Conservation (phyloP, 768 basidiomycete species). For the Piloderma croceum region DNA sequence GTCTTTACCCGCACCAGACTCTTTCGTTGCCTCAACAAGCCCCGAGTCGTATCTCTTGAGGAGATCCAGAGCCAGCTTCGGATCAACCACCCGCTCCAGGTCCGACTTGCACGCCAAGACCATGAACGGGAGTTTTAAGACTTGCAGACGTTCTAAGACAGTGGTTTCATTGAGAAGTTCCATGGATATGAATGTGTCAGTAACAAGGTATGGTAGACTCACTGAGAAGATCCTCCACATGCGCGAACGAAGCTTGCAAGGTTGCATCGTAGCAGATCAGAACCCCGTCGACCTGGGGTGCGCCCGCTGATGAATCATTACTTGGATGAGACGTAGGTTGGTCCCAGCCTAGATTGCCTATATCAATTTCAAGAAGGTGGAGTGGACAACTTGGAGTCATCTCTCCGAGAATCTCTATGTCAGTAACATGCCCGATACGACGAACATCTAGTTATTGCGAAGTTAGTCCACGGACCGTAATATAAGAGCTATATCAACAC, state of each 20-base stretch:
- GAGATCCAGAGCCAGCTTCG: constrained; percentile 43
- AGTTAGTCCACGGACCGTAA: too few species aligned
- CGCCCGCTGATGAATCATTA: constrained; percentile 42
- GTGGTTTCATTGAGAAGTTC: too few species aligned
- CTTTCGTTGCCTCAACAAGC: constrained; percentile 65
- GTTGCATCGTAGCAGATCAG: constrained; percentile 85
- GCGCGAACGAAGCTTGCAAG: constrained; percentile 53
- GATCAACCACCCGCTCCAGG: constrained; percentile 52
- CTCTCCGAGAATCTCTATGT: too few species aligned
- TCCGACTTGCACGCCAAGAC: constrained; percentile 89
- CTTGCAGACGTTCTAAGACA: constrained; percentile 44
- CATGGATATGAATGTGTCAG: too few species aligned
- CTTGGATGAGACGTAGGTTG: constrained; percentile 19
- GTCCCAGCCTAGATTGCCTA: constrained; percentile 25
- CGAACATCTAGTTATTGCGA: too few species aligned
- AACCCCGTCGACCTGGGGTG: constrained; percentile 66
- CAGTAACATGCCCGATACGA: too few species aligned
- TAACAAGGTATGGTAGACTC: constrained; percentile 29
- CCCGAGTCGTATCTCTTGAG: constrained; percentile 66
- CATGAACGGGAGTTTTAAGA: constrained; percentile 56
- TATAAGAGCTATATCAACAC: too few species aligned
- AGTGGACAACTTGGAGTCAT: constrained; percentile 40
- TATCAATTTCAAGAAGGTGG: constrained; percentile 52
- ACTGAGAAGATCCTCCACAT: constrained; percentile 69
- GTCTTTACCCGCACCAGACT: constrained; percentile 50